A percentile compares a stretch with the other conserved stretches of the same genome.
Evolutionary conservation across 1,284 basidiomycete genomes (phyloP).

Genomic region (Coniferiporia weirii): DNA sequence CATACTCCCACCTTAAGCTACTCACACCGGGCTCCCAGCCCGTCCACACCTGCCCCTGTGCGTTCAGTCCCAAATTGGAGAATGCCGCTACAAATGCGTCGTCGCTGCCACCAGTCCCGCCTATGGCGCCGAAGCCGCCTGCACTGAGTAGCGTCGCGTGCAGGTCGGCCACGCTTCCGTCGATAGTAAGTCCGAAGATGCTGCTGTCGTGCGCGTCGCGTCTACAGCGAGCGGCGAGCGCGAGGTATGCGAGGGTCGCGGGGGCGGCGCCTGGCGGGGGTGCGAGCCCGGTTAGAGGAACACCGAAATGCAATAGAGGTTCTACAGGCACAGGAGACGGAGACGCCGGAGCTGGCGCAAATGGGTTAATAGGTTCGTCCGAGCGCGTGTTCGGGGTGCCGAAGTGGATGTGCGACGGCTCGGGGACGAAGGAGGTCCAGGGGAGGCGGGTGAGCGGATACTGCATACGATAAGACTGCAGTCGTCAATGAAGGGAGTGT

Average conservation of each 20-base stretch:
- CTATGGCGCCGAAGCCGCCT: not conserved
- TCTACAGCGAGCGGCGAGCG: slow-evolving; percentile 44
- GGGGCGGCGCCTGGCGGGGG: slow-evolving; percentile 58
- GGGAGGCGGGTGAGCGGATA: slow-evolving; percentile 51
- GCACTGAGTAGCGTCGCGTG: not conserved
- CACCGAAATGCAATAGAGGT: slow-evolving; percentile 20
- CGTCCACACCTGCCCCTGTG: not conserved
- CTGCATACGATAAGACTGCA: slow-evolving; percentile 30
- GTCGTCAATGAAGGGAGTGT: slow-evolving; percentile 13
- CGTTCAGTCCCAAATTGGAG: not conserved
- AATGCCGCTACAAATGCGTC: slow-evolving; percentile 10
- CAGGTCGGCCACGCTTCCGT: not conserved
- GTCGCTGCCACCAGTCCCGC: not conserved
- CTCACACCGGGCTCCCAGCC: not conserved
- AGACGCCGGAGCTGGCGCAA: not conserved
- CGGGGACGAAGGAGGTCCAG: slow-evolving; percentile 55
- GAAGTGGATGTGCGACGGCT: slow-evolving; percentile 18
- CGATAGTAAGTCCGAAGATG: not conserved
- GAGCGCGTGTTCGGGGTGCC: slow-evolving; percentile 1
- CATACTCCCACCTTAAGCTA: slow-evolving; percentile 20
- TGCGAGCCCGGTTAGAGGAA: slow-evolving; percentile 29
- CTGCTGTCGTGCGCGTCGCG: not conserved
- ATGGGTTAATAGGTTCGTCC: not conserved
- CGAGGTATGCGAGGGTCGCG: slow-evolving; percentile 65
- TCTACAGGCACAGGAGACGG: not conserved